phyloP scores from a whole-genome alignment of 1,284 basidiomycete species.

The Vanrija sp. region DNA sequence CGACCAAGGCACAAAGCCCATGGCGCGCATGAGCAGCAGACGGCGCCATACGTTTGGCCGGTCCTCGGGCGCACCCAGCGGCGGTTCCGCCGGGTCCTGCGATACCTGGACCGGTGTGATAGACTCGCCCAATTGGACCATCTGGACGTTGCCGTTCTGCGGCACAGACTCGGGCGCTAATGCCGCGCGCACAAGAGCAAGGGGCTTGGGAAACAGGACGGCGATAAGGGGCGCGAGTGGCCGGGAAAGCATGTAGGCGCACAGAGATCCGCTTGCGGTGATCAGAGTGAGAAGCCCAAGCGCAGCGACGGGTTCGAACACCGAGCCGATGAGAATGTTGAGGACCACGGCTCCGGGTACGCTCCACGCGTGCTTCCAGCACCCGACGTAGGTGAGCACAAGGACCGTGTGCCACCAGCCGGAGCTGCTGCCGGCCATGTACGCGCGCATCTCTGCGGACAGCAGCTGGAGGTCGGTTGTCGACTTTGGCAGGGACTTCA shows the following conservation, averaged over 20 bases:
- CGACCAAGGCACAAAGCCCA: slow-evolving; percentile 88
- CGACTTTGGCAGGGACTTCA: slow-evolving; percentile 46
- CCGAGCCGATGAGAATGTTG: slow-evolving; percentile 84
- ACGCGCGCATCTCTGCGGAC: slow-evolving; percentile 45
- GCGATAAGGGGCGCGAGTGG: slow-evolving; percentile 80
- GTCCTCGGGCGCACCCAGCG: slow-evolving; percentile 25
- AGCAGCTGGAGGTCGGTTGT: slow-evolving; percentile 48
- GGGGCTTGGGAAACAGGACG: slow-evolving; percentile 71
- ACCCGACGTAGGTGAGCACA: slow-evolving; percentile 75
- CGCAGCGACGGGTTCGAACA: slow-evolving; percentile 74
- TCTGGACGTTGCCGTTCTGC: background rate
- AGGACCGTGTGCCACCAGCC: slow-evolving; percentile 55
- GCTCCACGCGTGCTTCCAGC: slow-evolving; percentile 94
- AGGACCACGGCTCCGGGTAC: slow-evolving; percentile 84
- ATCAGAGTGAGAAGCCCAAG: slow-evolving; percentile 72
- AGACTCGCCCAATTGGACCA: slow-evolving; percentile 25
- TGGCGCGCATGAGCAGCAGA: slow-evolving; percentile 73
- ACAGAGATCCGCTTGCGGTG: slow-evolving; percentile 78
- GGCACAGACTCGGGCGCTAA: slow-evolving; percentile 36
- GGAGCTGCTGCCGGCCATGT: slow-evolving; percentile 41
- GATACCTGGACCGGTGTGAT: slow-evolving; percentile 43
- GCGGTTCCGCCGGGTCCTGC: slow-evolving; percentile 23
- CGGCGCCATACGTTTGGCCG: slow-evolving; percentile 67
- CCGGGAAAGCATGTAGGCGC: slow-evolving; percentile 69
- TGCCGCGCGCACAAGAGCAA: slow-evolving; percentile 59